Evolutionary conservation across 257 asterid species (phyloP).

Genomic region (Orobanche coerulescens): DNA sequence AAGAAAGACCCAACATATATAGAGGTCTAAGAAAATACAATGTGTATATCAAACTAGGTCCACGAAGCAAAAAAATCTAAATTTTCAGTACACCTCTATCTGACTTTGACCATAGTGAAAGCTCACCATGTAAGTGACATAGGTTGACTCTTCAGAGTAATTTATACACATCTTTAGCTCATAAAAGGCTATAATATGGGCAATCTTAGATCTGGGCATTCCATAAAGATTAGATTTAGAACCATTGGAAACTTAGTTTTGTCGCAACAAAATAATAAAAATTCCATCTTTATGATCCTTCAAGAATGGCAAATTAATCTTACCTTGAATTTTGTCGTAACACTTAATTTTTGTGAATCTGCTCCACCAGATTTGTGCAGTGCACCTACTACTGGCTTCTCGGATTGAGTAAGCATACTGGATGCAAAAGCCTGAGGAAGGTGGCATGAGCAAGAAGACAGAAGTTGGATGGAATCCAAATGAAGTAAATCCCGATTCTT

Average conservation of each 20-base stretch:
- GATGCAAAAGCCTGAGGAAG: conserved; percentile 81
- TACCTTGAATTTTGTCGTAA: conserved; percentile 80
- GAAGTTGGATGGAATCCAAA: conserved; percentile 64
- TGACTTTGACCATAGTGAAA: not conserved
- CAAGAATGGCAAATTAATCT: not conserved
- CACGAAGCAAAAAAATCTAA: not conserved
- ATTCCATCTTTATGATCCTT: not conserved
- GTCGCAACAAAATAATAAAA: too few species aligned
- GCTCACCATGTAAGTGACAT: not conserved
- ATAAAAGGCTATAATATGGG: not conserved
- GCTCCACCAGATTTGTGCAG: conserved; percentile 78
- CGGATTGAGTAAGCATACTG: conserved; percentile 67
- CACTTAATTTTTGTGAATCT: conserved; percentile 77
- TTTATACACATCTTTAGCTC: not conserved
- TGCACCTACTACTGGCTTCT: conserved; percentile 64
- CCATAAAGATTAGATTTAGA: too few species aligned
- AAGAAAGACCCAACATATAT: not conserved
- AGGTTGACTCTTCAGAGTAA: not conserved
- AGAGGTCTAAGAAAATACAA: not conserved
- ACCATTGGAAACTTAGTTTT: too few species aligned
- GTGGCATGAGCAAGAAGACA: conserved; percentile 62
- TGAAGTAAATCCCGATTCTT: conserved; percentile 80
- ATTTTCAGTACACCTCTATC: not conserved
- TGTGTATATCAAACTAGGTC: not conserved
- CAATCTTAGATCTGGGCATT: not conserved